phyloP scores from a whole-genome alignment of 768 basidiomycete genomes.

The Leccinum longicurvipes region DNA sequence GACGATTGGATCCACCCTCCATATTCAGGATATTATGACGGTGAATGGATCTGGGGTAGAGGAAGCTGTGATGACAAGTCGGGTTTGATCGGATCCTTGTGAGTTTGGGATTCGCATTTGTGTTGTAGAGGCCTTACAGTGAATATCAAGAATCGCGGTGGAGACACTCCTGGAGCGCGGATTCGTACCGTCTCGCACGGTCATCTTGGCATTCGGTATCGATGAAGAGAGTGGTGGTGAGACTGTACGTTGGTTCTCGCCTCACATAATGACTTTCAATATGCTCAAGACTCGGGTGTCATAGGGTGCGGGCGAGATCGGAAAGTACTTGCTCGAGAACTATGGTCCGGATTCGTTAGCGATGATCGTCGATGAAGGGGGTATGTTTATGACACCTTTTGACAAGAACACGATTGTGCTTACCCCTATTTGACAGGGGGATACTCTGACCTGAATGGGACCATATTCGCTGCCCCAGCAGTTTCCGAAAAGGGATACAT shows the following conservation, averaged over 20 bases:
- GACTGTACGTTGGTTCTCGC: slow-evolving; percentile 29
- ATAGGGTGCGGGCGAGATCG: slow-evolving; percentile 44
- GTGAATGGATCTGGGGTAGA: slow-evolving; percentile 46
- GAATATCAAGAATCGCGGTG: slow-evolving; percentile 19
- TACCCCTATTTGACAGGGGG: slow-evolving; percentile 22
- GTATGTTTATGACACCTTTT: slow-evolving; percentile 19
- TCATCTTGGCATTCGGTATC: slow-evolving; percentile 40
- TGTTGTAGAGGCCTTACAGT: not conserved
- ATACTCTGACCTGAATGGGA: slow-evolving; percentile 27
- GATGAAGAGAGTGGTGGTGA: slow-evolving; percentile 43
- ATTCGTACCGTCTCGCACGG: slow-evolving; percentile 29
- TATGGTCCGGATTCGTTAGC: slow-evolving; percentile 52
- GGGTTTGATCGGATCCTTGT: slow-evolving; percentile 35
- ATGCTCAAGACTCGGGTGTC: not conserved
- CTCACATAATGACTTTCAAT: not conserved
- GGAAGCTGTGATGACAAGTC: slow-evolving; percentile 46
- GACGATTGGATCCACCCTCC: slow-evolving; percentile 48
- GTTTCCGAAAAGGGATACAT: slow-evolving; percentile 44
- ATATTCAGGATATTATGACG: slow-evolving; percentile 47
- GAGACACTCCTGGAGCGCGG: slow-evolving; percentile 28
- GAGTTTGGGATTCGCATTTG: slow-evolving; percentile 3
- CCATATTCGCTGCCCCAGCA: slow-evolving; percentile 30
- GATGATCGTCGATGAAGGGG: slow-evolving; percentile 61
- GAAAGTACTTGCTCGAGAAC: slow-evolving; percentile 35
- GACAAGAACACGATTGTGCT: not conserved